Conservation (phyloP, 2,329 filamentous ascomycete genomes). For the Fusarium nisikadoi region DNA sequence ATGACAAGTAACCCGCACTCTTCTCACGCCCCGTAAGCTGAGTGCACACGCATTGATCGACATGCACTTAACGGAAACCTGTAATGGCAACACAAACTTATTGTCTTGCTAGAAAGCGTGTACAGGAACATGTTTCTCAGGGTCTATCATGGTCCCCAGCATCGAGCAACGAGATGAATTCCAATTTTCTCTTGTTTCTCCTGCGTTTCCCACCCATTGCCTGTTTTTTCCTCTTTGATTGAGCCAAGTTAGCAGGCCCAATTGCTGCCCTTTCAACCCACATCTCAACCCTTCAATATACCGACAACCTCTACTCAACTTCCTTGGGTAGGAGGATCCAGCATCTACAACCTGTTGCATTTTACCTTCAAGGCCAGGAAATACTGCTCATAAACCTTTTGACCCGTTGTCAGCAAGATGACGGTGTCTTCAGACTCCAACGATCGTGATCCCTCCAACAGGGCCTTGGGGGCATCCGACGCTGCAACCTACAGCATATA, state of each 20-base stretch:
- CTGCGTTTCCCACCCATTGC: no score
- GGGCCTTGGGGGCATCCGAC: not conserved
- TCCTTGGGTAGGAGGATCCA: no score
- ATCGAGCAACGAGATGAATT: not conserved
- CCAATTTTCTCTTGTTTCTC: no score
- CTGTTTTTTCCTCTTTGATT: no score
- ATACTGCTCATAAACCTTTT: not conserved
- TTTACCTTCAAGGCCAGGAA: not conserved
- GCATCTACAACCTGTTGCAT: no score
- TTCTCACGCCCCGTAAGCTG: not conserved
- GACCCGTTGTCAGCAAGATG: not conserved
- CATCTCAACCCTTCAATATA: no score
- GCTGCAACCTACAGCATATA: not conserved
- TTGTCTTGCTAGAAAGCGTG: rapidly evolving
- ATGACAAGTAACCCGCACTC: not conserved
- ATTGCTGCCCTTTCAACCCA: no score
- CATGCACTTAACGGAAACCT: not conserved
- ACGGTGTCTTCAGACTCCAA: not conserved
- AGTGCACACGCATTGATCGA: not conserved
- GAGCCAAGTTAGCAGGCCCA: no score
- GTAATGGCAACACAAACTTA: not conserved
- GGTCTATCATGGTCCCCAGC: not conserved
- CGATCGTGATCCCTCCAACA: rapidly evolving
- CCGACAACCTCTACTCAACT: no score
- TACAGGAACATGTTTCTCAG: not conserved